phyloP scores from a whole-genome alignment of 1,139 yeast species.

The Nematodospora anomalae region DNA sequence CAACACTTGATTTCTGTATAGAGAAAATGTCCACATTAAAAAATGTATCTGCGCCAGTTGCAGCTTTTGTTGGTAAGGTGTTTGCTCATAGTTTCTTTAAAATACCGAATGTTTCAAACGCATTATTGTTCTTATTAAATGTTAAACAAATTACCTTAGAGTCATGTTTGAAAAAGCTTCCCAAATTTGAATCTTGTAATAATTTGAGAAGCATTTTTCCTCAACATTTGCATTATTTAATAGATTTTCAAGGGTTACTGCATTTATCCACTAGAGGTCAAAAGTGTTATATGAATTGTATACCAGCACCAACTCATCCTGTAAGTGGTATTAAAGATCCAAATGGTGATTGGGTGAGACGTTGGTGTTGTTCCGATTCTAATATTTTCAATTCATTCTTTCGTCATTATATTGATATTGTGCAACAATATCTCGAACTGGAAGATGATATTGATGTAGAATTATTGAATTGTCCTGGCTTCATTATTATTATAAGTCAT shows the following conservation, averaged over 20 bases:
- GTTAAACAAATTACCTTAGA: conserved; percentile 46
- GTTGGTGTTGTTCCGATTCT: conserved; percentile 56
- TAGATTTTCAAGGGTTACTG: conserved; percentile 35
- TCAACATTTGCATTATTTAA: conserved; percentile 35
- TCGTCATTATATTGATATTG: conserved; percentile 56
- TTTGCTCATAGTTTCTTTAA: conserved; percentile 67
- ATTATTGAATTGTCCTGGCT: conserved; percentile 34
- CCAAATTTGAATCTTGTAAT: not conserved
- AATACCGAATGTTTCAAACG: conserved; percentile 61
- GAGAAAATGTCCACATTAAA: conserved; percentile 52
- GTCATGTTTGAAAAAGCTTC: conserved; percentile 22
- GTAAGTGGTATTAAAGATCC: conserved; percentile 59
- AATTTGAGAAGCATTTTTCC: conserved; percentile 33
- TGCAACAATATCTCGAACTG: conserved; percentile 14
- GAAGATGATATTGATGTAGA: conserved; percentile 7
- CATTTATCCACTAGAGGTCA: conserved; percentile 23
- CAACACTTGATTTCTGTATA: conserved; percentile 60
- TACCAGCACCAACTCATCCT: conserved; percentile 54
- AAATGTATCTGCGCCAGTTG: conserved; percentile 55
- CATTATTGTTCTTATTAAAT: conserved; percentile 60
- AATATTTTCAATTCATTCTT: conserved; percentile 70
- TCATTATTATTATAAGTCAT: conserved; percentile 38
- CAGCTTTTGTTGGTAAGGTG: conserved; percentile 80
- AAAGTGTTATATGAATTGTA: conserved; percentile 32
- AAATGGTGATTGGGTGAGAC: conserved; percentile 66